phyloP scores from a whole-genome alignment of 139 green algal genomes.

The Ostreobium quekettii region DNA sequence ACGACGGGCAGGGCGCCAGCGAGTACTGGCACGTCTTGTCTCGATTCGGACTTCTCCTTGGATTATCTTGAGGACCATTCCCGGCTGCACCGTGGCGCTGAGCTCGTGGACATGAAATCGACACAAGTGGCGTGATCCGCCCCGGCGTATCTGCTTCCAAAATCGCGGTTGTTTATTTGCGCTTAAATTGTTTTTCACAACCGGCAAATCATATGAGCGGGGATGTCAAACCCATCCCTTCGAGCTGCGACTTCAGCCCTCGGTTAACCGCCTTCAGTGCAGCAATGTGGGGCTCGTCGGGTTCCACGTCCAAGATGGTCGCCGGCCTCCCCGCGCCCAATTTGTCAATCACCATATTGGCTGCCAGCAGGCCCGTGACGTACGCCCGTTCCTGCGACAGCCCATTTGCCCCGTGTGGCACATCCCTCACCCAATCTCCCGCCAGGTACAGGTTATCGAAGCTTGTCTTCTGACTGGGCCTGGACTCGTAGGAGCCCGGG shows the following conservation, averaged over 20 bases:
- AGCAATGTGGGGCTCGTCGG: slow-evolving; percentile 75
- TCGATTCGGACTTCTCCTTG: too few species aligned
- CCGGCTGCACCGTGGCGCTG: too few species aligned
- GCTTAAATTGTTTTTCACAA: too few species aligned
- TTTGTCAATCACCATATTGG: slow-evolving; percentile 55
- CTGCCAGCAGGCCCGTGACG: slow-evolving; percentile 68
- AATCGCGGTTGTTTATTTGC: too few species aligned
- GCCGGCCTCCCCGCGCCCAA: slow-evolving; percentile 37
- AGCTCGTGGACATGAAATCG: too few species aligned
- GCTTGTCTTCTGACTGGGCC: slow-evolving; percentile 57
- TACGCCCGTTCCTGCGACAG: slow-evolving; percentile 74
- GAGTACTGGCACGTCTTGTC: too few species aligned
- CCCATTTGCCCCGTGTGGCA: slow-evolving; percentile 70
- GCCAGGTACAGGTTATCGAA: slow-evolving; percentile 65
- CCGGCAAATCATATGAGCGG: too few species aligned
- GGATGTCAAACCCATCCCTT: slow-evolving; percentile 23
- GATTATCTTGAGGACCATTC: too few species aligned
- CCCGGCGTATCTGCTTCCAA: too few species aligned
- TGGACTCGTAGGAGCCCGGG: slow-evolving; percentile 46
- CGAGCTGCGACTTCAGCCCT: slow-evolving; percentile 20
- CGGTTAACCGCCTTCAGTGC: slow-evolving; percentile 33
- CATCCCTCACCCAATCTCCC: slow-evolving; percentile 78
- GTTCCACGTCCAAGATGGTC: slow-evolving; percentile 36
- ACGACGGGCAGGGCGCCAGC: too few species aligned
- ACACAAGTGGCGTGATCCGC: too few species aligned